Conservation (phyloP, 495 filamentous ascomycete genomes). For the Copromyces sp. region DNA sequence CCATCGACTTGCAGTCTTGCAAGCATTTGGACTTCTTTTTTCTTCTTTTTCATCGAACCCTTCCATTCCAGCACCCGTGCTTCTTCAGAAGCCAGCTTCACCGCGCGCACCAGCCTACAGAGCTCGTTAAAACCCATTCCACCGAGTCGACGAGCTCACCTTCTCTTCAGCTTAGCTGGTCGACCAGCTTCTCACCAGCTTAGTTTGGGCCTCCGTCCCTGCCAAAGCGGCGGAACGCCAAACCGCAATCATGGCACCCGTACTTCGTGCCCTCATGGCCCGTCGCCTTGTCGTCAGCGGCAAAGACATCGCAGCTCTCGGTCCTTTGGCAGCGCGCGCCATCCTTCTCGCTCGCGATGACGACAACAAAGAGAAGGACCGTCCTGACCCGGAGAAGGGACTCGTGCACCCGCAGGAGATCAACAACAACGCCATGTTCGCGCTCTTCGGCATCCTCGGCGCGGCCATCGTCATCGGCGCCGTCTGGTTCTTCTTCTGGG, state of each 20-base stretch:
- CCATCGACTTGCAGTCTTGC: background rate
- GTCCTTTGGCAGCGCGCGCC: constrained; percentile 31
- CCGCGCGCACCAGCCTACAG: background rate
- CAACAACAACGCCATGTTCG: constrained; percentile 76
- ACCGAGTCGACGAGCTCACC: background rate
- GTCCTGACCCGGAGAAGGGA: constrained; percentile 35
- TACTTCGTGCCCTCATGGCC: constrained; percentile 10
- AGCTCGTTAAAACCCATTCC: background rate
- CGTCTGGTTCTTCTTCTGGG: constrained; percentile 99
- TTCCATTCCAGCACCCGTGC: background rate
- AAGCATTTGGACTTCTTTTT: background rate
- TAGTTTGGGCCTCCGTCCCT: background rate
- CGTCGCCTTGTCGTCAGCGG: constrained; percentile 1
- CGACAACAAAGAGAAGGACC: background rate
- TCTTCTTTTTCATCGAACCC: background rate
- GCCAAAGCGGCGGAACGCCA: background rate
- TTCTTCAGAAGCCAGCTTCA: background rate
- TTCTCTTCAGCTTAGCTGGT: background rate
- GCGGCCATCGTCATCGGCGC: constrained; percentile 61
- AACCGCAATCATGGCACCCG: constrained; percentile 21
- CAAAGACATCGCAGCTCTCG: constrained; percentile 19
- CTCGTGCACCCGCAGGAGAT: constrained; percentile 54
- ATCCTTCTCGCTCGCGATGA: constrained; percentile 29
- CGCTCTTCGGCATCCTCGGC: constrained; percentile 76
- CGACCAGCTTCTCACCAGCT: no score